Conservation (phyloP, 805 yeast genomes). For the Torulaspora delbrueckii region DNA sequence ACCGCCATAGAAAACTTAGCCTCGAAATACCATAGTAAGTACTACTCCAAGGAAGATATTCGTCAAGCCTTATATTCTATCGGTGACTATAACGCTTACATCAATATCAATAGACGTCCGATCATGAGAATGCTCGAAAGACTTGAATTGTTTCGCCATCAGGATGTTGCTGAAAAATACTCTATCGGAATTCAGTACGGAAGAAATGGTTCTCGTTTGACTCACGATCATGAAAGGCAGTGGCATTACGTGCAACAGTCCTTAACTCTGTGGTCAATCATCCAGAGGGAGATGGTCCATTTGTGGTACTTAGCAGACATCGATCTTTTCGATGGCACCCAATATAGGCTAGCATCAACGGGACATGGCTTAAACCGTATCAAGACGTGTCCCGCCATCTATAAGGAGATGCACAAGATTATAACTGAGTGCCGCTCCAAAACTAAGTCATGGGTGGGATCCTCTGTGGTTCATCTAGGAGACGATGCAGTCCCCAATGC, state of each 20-base stretch:
- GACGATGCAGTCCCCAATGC: slow-evolving; percentile 85
- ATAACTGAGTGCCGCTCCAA: slow-evolving; percentile 58
- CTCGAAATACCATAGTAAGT: slow-evolving; percentile 40
- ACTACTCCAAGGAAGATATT: slow-evolving; percentile 54
- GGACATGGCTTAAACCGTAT: slow-evolving; percentile 80
- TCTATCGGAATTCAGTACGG: slow-evolving; percentile 64
- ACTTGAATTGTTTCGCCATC: slow-evolving; percentile 44
- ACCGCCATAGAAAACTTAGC: slow-evolving; percentile 60
- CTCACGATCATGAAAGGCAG: slow-evolving; percentile 70
- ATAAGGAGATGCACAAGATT: slow-evolving; percentile 66
- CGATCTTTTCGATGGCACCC: slow-evolving; percentile 53
- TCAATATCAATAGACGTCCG: slow-evolving; percentile 64
- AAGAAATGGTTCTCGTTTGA: slow-evolving; percentile 60
- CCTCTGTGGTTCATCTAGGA: slow-evolving; percentile 74
- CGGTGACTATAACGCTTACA: slow-evolving; percentile 72
- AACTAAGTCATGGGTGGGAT: slow-evolving; percentile 72
- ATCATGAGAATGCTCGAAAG: slow-evolving; percentile 56
- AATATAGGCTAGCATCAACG: slow-evolving; percentile 59
- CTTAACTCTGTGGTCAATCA: slow-evolving; percentile 66
- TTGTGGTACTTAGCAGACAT: slow-evolving; percentile 74
- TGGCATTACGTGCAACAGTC: slow-evolving; percentile 73
- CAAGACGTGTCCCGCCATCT: slow-evolving; percentile 64
- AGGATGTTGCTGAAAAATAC: slow-evolving; percentile 39
- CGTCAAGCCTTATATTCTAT: slow-evolving; percentile 69
- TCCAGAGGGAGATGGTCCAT: slow-evolving; percentile 72